Evolutionary conservation across 495 filamentous ascomycete species (phyloP).

Genomic region (Aspergillus sparsus): DNA sequence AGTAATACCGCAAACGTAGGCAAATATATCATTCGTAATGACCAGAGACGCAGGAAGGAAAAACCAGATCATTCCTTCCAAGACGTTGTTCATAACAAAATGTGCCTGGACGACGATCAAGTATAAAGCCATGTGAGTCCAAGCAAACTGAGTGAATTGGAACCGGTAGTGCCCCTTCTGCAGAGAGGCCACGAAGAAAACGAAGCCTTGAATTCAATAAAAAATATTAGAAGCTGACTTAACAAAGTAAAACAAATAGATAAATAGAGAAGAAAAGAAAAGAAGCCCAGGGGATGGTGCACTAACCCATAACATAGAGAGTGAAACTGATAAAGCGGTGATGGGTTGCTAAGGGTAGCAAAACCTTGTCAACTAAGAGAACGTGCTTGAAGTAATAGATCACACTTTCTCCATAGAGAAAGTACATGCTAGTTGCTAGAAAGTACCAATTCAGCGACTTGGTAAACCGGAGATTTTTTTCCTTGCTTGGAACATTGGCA

Average conservation of each 20-base stretch:
- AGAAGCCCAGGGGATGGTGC: neutral
- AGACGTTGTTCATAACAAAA: slow-evolving; percentile 99
- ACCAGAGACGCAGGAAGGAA: slow-evolving; percentile 94
- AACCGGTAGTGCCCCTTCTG: slow-evolving; percentile 95
- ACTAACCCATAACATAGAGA: slow-evolving; percentile 91
- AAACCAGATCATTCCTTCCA: slow-evolving; percentile 99
- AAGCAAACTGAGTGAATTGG: slow-evolving; percentile 98
- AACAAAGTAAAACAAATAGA: neutral
- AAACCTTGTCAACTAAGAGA: slow-evolving; percentile 87
- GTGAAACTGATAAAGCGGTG: slow-evolving; percentile 99
- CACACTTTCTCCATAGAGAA: slow-evolving; percentile 96
- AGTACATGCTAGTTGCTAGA: slow-evolving; percentile 98
- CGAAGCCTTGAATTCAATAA: slow-evolving; percentile 67
- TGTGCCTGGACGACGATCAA: slow-evolving; percentile 97
- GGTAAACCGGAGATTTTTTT: slow-evolving; percentile 88
- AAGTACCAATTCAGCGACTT: slow-evolving; percentile 99
- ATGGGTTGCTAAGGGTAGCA: slow-evolving; percentile 92
- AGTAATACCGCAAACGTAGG: slow-evolving; percentile 95
- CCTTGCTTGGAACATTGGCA: slow-evolving; percentile 87
- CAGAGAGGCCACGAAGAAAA: slow-evolving; percentile 97
- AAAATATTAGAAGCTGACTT: neutral
- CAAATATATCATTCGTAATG: slow-evolving; percentile 98
- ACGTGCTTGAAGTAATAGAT: slow-evolving; percentile 99
- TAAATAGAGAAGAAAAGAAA: neutral
- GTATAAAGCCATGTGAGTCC: slow-evolving; percentile 99